Percentiles rank a stretch among this genome's conserved stretches.
phyloP scores from a whole-genome alignment of 805 yeast genomes.

The Lipomyces starkeyi region DNA sequence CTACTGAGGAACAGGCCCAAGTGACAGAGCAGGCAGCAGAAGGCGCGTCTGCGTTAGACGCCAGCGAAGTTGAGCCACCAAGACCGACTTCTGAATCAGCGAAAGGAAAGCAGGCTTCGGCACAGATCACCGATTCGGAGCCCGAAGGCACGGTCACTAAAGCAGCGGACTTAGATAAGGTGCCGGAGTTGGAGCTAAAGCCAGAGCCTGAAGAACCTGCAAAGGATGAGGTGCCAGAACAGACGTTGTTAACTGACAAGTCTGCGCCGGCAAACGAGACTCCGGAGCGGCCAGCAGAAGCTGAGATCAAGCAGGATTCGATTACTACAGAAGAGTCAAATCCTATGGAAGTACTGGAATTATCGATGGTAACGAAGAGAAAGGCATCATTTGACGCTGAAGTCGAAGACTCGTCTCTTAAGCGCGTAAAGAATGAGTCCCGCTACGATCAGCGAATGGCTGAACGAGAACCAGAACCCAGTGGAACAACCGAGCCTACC shows the following conservation, averaged over 20 bases:
- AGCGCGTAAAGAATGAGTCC: slow-evolving; percentile 3
- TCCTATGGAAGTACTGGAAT: background rate
- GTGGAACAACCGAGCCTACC: background rate
- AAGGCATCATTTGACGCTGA: background rate
- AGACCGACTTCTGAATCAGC: background rate
- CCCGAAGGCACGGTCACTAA: background rate
- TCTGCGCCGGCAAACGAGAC: background rate
- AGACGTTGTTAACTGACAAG: background rate
- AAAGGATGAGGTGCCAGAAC: background rate
- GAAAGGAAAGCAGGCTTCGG: background rate
- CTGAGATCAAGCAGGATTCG: background rate
- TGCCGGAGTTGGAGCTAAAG: background rate
- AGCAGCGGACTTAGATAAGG: background rate
- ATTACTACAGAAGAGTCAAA: background rate
- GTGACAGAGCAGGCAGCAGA: background rate
- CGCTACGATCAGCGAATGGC: background rate
- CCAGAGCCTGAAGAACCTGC: background rate
- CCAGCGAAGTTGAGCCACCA: background rate
- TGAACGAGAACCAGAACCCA: slow-evolving; percentile 6
- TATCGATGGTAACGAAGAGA: background rate
- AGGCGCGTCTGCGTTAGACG: background rate
- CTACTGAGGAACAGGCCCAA: background rate
- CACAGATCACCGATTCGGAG: background rate
- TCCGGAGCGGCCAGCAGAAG: background rate
- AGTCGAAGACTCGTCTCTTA: background rate